Percentiles rank a stretch among this genome's conserved stretches.
These are phyloP conservation scores for Stylosanthes scabra DNA, from an alignment of 331 rosid species.

Conservation along the genomic window DNA sequence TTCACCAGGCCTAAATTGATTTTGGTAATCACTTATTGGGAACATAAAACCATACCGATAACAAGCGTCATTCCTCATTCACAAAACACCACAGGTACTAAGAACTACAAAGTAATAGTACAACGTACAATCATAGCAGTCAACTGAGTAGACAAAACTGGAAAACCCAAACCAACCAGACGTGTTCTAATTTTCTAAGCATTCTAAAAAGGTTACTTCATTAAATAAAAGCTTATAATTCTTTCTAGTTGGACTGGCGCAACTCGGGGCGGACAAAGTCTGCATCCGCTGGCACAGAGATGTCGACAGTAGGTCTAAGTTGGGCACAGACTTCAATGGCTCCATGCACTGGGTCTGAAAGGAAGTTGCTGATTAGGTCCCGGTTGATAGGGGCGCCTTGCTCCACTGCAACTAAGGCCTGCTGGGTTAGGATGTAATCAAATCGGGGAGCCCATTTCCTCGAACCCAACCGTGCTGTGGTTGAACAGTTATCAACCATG, in stretches of 20 bases:
- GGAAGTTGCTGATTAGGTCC: conserved; percentile 87
- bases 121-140: conserved; percentile 11
- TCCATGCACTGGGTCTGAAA: conserved; percentile 84
- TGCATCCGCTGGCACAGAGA: conserved; percentile 81
- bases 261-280: conserved; percentile 89
- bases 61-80: not conserved
- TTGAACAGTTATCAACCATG: conserved; percentile 94
- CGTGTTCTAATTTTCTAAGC: conserved; percentile 14
- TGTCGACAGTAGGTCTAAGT: conserved; percentile 86
- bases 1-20: too few relatives aligned
- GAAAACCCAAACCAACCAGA: conserved; percentile 2
- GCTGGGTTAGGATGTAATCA: conserved; percentile 82
- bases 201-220: not conserved
- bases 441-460: conserved; percentile 97
- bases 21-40: too few relatives aligned
- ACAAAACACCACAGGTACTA: not conserved
- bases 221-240: conserved; percentile 5
- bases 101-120: conserved; percentile 8
- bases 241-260: conserved; percentile 53
- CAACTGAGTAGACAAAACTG: conserved; percentile 16
- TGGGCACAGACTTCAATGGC: conserved; percentile 85
- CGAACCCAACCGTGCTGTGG: conserved; percentile 91
- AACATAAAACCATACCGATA: not conserved
- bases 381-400: conserved; percentile 57
- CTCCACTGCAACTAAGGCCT: conserved; percentile 86